phyloP scores from a whole-genome alignment of 148 eudicot species.

The Pouteria glomerata region DNA sequence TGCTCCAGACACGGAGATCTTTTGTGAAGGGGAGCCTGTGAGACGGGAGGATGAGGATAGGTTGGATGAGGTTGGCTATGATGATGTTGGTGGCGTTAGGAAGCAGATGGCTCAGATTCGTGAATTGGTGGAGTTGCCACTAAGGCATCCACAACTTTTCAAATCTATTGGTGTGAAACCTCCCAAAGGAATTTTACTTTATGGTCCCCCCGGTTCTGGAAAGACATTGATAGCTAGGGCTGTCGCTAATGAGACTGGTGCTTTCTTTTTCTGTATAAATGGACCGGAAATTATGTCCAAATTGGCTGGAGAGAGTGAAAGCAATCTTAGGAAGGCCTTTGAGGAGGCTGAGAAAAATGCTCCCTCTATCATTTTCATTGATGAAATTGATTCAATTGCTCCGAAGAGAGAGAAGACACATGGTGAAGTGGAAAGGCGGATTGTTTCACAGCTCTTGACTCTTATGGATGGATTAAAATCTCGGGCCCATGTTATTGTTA shows the following conservation, averaged over 20 bases:
- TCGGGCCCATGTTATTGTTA: slow-evolving; percentile 34
- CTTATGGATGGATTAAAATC: slow-evolving; percentile 46
- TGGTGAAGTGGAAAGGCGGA: slow-evolving; percentile 44
- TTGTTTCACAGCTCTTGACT: slow-evolving; percentile 34
- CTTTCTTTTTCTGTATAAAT: slow-evolving; percentile 40
- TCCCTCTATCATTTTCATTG: slow-evolving; percentile 25
- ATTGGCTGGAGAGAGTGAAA: slow-evolving; percentile 42
- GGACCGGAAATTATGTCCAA: slow-evolving; percentile 47
- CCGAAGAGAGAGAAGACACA: slow-evolving; percentile 46
- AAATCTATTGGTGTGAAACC: slow-evolving; percentile 33
- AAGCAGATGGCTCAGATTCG: slow-evolving; percentile 37
- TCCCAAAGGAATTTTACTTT: slow-evolving; percentile 33
- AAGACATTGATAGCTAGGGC: slow-evolving; percentile 42
- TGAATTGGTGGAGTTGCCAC: slow-evolving; percentile 29
- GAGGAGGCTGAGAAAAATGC: slow-evolving; percentile 31
- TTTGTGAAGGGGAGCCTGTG: slow-evolving; percentile 46
- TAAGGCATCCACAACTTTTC: slow-evolving; percentile 31
- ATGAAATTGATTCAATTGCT: slow-evolving; percentile 44
- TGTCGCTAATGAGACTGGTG: slow-evolving; percentile 43
- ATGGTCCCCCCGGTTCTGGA: slow-evolving; percentile 46
- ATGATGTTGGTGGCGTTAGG: slow-evolving; percentile 35
- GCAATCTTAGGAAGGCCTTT: slow-evolving; percentile 36
- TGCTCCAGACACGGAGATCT: slow-evolving; percentile 42
- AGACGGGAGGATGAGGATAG: slow-evolving; percentile 39
- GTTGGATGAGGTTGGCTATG: slow-evolving; percentile 46